Conservation (phyloP, 2,329 filamentous ascomycete species). For the Thelonectria blattea region DNA sequence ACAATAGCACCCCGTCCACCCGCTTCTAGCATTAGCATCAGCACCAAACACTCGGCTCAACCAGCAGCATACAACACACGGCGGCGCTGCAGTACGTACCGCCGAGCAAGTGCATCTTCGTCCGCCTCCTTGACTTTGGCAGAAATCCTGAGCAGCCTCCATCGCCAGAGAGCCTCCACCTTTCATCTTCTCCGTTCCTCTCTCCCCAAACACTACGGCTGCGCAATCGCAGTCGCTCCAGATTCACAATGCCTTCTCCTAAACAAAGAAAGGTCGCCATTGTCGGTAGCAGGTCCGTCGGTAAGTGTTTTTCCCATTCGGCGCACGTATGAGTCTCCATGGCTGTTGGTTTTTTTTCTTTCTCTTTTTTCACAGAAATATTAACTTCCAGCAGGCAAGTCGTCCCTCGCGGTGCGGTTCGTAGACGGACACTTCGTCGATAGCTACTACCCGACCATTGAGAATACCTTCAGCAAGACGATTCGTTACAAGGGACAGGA, state of each 20-base stretch:
- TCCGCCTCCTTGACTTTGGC: not conserved
- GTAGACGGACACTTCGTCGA: conserved; percentile 98
- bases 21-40: conserved; percentile 15
- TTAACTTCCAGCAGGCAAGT: conserved; percentile 73
- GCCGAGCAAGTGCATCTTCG: conserved; percentile 9
- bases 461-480: conserved; percentile 97
- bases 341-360: not conserved
- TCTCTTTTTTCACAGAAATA: no score
- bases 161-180: not conserved
- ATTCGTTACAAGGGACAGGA: conserved; percentile 94
- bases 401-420: conserved; percentile 93
- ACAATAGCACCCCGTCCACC: conserved; percentile 21
- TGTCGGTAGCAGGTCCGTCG: conserved; percentile 90
- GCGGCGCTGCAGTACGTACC: not conserved
- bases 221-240: conserved; percentile 3
- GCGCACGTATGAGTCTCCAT: not conserved
- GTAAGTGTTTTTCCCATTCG: conserved; percentile 44
- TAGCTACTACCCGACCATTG: conserved; percentile 98
- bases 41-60: conserved; percentile 1
- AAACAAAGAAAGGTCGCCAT: conserved; percentile 97
- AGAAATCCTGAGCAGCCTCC: not conserved
- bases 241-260: conserved; percentile 50
- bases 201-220: not conserved
- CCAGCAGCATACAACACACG: not conserved
- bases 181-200: not conserved